phyloP scores from a whole-genome alignment of 345 rosid species.

The Streptanthus diversifolius region DNA sequence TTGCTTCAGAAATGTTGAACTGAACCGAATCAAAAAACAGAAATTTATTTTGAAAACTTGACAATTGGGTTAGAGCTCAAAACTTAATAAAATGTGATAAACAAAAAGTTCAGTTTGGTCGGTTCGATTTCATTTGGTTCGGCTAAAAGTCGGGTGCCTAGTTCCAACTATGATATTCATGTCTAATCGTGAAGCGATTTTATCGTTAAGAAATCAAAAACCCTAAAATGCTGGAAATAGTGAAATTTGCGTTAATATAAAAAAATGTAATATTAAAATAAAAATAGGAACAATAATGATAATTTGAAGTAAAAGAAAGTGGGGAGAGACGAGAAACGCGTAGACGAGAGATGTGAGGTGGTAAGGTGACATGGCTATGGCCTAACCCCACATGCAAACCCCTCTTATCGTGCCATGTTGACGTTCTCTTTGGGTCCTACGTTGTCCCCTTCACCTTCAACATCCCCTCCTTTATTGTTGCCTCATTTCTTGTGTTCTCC shows the following conservation, averaged over 20 bases:
- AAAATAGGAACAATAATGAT: background rate
- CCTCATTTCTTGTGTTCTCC: constrained; percentile 27
- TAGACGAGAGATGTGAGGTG: background rate
- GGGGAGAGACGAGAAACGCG: constrained; percentile 20
- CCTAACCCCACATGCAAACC: constrained; percentile 70
- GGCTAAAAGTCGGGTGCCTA: no score
- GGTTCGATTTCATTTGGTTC: no score
- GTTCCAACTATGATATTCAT: background rate
- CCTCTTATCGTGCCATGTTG: constrained; percentile 49
- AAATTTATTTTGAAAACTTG: no score
- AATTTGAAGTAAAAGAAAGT: background rate
- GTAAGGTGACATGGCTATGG: constrained; percentile 56
- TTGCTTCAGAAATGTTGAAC: background rate
- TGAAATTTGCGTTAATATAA: background rate
- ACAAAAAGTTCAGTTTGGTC: background rate
- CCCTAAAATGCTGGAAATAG: background rate
- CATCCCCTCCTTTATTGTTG: constrained; percentile 29
- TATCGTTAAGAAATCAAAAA: background rate
- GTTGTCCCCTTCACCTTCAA: constrained; percentile 40
- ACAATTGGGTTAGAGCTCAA: background rate
- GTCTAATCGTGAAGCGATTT: background rate
- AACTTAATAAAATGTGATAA: background rate
- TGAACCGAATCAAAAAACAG: no score
- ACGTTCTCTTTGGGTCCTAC: constrained; percentile 46
- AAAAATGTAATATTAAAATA: background rate